Evolutionary conservation across 2,329 filamentous ascomycete genomes (phyloP), one percentile per base, ranked within the genome.

Genomic region (Nemania diffusa): DNA sequence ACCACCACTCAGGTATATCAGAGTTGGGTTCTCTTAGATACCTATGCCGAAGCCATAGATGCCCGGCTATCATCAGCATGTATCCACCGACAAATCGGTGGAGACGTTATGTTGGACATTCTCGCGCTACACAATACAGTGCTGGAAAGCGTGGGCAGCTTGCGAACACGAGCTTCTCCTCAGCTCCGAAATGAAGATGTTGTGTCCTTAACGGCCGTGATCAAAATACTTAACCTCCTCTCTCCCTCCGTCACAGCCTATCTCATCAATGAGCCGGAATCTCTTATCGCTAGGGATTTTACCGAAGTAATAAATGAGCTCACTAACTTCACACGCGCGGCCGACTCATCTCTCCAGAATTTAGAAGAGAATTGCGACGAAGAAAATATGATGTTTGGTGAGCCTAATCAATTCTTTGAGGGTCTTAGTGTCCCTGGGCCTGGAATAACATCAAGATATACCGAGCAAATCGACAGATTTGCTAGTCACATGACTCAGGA

Each of bases 21-120:
- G 13, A 80, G 80, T 0, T 88, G 83, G 76, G 78, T 84, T 15
- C 73, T 89, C 53, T 70, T 88, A 6, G 81, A 87, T 50, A 79
- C 86, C 20, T 88, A 88, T 69, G 75, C 78, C 24, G 78, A 79
- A 29, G 84, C 84, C 1, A 65, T 87, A 8, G 74, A 77, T 29
- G 70, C 73, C 13, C 71, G 80, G 3, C 73, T 86, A 20, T 74
- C 73, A 5, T 73, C 73, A 17, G 75, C 78, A 5, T 75, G 75
- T 20, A 65, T 82, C 22, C 76, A 82, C 15, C 77, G 73, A 34
- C 80, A 83, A 63, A 73, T 85, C 22, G 72, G 71, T 24, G 75
- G 77, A 15, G 76, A 76, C 3, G 75, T 76, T 57, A 64, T 82
- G 59, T 70, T 71, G 7, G 76, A 79, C 17, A 63, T 83, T 22